Evolutionary conservation across 2,329 filamentous ascomycete genomes (phyloP), one percentile per base, ranked within the genome.

Genomic region (Penicillium sp.): DNA sequence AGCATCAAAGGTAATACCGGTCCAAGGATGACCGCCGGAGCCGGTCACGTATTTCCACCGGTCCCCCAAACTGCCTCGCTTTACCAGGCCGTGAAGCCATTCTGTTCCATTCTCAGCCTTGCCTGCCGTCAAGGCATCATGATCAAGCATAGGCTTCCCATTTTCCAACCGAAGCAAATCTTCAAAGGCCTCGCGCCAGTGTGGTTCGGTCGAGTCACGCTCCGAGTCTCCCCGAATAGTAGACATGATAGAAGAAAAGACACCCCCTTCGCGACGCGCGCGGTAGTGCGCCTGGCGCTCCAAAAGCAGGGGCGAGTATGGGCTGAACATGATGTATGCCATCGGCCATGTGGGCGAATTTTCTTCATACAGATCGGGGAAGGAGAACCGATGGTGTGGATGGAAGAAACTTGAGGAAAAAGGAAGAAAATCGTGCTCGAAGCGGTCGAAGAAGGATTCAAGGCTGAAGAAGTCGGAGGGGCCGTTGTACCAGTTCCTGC

Each of bases 171-270:
- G 72, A 13, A 83, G 56, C 8, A 84, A 71, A 56, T 84, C 81
- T 57, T 83, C 80, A 56, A 81, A 83, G 0, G 81, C 81, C 44
- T 78, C 75, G 13, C 78, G 72, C 80, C 80, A 82, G 28, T 72
- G 71, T 0, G 70, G 69, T 43, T 70, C 67, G 1, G 50, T 54
- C 2, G 42, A 68, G 56, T 55, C 71, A 65, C 49, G 68, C 47
- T 63, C 68, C 25, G 58, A 72, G 42, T 52, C 64, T 32, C 35
- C 49, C 25, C 58, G 59, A 29, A 69, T 52, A 10, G 68, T 65
- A 0, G 67, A 64, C 55, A 71, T 62, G 45, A 71, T 57, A 6
- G 67, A 70, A 2, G 65, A 66, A 9, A 70, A 62, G 0, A 66
- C 55, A 3, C 67, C 66, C 5, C 54, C 49, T 8, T 65, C 67